A percentile compares a stretch with the other conserved stretches of the same genome.
These are phyloP conservation scores for Globisporangium spiculum DNA, from an alignment of 352 stramenopile genomes.

Conservation along the genomic window DNA sequence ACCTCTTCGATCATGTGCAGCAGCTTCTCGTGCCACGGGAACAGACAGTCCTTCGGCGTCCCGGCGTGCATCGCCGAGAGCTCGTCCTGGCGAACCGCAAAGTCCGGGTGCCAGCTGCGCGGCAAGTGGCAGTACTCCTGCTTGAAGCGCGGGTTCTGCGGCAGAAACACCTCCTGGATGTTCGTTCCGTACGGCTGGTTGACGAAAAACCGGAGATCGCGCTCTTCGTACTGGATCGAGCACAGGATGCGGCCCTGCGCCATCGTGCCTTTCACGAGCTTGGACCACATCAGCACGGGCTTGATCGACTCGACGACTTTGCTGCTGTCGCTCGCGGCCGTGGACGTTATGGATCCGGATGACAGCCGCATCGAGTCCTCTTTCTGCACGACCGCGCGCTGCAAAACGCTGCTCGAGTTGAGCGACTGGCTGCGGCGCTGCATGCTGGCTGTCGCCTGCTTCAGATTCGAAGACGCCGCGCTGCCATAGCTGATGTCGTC, in stretches of 20 bases:
- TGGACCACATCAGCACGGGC: conserved; percentile 69
- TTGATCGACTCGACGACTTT: conserved; percentile 31
- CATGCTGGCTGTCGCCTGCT: conserved; percentile 18
- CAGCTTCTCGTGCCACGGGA: conserved; percentile 82
- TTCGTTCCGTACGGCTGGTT: conserved; percentile 69
- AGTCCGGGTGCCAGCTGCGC: conserved; percentile 77
- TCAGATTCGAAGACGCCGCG: neutral
- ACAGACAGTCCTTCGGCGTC: conserved; percentile 69
- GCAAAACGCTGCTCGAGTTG: conserved; percentile 30
- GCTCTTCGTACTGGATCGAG: conserved; percentile 73
- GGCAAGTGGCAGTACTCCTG: conserved; percentile 74
- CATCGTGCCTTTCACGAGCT: conserved; percentile 55
- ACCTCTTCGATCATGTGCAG: conserved; percentile 86
- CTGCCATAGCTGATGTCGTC: conserved; percentile 8
- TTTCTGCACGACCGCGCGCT: conserved; percentile 5
- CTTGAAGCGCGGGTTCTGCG: conserved; percentile 78
- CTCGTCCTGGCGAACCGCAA: conserved; percentile 59
- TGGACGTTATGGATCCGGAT: conserved; percentile 20
- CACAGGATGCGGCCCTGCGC: conserved; percentile 66
- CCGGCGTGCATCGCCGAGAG: conserved; percentile 62
- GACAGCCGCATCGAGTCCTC: conserved; percentile 19
- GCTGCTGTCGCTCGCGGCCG: conserved; percentile 14
- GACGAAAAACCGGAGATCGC: conserved; percentile 58
- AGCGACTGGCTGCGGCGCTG: conserved; percentile 35
- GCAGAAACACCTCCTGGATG: conserved; percentile 78